phyloP scores from a whole-genome alignment of 352 stramenopile species.

The Pythium guiyangense region DNA sequence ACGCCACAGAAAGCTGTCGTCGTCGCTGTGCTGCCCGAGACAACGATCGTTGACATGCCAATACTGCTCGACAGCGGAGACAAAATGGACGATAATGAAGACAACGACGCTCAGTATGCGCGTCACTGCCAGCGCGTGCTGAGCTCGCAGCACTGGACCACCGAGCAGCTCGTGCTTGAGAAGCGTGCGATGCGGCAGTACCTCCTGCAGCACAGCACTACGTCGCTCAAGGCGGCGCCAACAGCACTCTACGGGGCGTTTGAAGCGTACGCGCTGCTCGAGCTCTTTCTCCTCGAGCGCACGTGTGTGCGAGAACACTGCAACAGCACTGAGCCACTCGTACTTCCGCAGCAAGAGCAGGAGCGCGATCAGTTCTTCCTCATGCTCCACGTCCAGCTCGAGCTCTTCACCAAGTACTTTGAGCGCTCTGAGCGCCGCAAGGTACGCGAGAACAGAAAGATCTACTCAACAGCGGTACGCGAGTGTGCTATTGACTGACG shows the following conservation, averaged over 20 bases:
- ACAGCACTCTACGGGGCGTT: slow-evolving; percentile 8
- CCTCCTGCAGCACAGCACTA: slow-evolving; percentile 12
- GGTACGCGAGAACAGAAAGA: slow-evolving; percentile 18
- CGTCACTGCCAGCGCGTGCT: slow-evolving; percentile 19
- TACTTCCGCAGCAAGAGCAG: neutral
- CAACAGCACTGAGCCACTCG: neutral
- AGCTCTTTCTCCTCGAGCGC: slow-evolving; percentile 44
- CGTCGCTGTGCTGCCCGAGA: neutral
- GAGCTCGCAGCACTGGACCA: slow-evolving; percentile 29
- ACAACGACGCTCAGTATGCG: neutral
- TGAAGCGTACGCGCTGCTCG: slow-evolving; percentile 52
- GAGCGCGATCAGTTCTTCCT: slow-evolving; percentile 12
- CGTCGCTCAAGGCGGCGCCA: neutral
- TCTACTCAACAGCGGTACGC: neutral
- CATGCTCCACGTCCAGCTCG: slow-evolving; percentile 41
- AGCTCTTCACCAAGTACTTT: slow-evolving; percentile 56
- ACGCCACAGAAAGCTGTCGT: neutral
- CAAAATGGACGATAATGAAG: slow-evolving; percentile 11
- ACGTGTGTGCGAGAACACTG: too few relatives aligned
- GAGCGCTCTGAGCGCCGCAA: slow-evolving; percentile 30
- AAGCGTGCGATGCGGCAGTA: slow-evolving; percentile 30
- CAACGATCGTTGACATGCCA: neutral
- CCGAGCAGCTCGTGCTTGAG: slow-evolving; percentile 24
- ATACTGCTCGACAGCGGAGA: neutral
- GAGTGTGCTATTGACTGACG: neutral